Conservation (phyloP, 768 basidiomycete species). For the Rhodotorula taiwanensis region DNA sequence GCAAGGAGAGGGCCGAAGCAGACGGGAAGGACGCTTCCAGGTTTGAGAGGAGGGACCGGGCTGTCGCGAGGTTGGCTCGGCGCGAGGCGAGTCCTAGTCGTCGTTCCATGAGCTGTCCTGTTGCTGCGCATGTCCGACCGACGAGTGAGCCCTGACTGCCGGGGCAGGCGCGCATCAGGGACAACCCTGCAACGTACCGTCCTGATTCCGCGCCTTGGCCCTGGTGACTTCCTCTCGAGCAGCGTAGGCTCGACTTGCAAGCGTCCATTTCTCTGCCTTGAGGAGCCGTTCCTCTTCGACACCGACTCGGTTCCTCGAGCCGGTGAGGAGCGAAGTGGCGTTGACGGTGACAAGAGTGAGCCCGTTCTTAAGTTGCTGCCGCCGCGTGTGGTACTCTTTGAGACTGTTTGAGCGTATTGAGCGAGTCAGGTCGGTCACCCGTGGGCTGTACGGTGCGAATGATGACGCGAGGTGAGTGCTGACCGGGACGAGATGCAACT, state of each 20-base stretch:
- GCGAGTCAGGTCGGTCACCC: not conserved
- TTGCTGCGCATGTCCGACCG: not conserved
- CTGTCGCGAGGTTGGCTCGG: slow-evolving; percentile 19
- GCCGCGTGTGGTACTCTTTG: slow-evolving; percentile 12
- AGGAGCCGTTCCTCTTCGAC: slow-evolving; percentile 17
- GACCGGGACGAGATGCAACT: slow-evolving; percentile 17
- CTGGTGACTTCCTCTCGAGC: slow-evolving; percentile 7
- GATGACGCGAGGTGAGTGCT: not conserved
- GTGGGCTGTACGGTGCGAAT: not conserved
- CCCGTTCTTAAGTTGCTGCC: slow-evolving; percentile 11
- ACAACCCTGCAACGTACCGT: not conserved
- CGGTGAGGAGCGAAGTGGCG: slow-evolving; percentile 11
- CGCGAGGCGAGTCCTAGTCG: slow-evolving; percentile 4
- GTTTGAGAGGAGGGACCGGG: slow-evolving; percentile 15
- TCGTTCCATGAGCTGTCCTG: not conserved
- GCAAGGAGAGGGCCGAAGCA: not conserved
- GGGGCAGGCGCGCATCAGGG: no score
- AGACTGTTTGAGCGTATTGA: slow-evolving; percentile 5
- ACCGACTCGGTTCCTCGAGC: not conserved
- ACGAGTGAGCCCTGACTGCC: not conserved
- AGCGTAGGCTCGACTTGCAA: slow-evolving; percentile 9
- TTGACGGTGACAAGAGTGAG: slow-evolving; percentile 20
- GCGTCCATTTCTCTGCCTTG: slow-evolving; percentile 28
- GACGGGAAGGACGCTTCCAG: not conserved
- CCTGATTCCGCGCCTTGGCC: not conserved